Conservation (phyloP, 805 yeast genomes). For the Spathaspora passalidarum region DNA sequence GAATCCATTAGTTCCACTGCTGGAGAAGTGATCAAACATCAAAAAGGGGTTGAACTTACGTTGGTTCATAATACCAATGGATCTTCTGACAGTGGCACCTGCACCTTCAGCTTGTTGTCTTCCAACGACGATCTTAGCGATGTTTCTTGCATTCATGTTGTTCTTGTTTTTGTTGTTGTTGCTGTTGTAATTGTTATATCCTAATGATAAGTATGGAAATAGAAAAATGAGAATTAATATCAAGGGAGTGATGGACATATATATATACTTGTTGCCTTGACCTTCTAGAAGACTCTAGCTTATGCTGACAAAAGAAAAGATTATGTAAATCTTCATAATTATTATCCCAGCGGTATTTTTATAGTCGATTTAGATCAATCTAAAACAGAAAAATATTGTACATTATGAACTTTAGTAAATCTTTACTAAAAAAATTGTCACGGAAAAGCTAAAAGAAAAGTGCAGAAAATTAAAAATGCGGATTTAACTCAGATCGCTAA, state of each 20-base stretch:
- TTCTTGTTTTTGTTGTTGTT: slow-evolving; percentile 1
- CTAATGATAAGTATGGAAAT: not conserved
- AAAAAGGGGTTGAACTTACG: slow-evolving; percentile 80
- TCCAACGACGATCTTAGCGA: slow-evolving; percentile 41
- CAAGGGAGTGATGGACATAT: slow-evolving; percentile 6
- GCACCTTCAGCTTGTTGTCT: slow-evolving; percentile 78
- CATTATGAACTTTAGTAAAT: not conserved
- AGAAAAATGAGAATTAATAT: slow-evolving; percentile 3
- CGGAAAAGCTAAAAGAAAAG: not conserved
- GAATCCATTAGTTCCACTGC: slow-evolving; percentile 61
- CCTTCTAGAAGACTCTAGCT: no score
- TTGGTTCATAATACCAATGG: slow-evolving; percentile 66
- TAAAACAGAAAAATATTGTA: no score
- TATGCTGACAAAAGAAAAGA: not conserved
- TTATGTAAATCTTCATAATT: not conserved
- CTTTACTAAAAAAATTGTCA: slow-evolving; percentile 1
- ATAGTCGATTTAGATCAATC: no score
- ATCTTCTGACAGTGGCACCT: slow-evolving; percentile 83
- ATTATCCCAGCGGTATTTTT: no score
- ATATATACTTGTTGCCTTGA: no score
- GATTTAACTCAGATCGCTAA: no score
- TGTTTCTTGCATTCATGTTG: slow-evolving; percentile 25
- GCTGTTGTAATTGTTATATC: not conserved
- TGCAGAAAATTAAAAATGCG: not conserved
- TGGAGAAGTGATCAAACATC: slow-evolving; percentile 73